Evolutionary conservation across 2,329 filamentous ascomycete species (phyloP).

Genomic region (Aplosporella prunicola): DNA sequence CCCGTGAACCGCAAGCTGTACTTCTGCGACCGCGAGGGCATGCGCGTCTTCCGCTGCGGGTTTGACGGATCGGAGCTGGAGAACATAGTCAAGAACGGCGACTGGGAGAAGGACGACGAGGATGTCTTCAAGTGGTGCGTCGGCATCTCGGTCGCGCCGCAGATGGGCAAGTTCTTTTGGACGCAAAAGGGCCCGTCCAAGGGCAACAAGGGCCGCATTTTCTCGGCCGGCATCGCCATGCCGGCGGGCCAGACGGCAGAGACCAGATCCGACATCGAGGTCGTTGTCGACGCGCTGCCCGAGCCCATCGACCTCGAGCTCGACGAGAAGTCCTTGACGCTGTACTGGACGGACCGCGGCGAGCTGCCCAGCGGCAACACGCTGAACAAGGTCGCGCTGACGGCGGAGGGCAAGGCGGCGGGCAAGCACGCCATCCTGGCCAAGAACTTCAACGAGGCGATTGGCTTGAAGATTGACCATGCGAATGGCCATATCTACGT

Average conservation of each 20-base stretch:
- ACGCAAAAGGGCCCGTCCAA: slow-evolving; percentile 51
- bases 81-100: slow-evolving; percentile 31
- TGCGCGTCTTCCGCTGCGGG: slow-evolving; percentile 27
- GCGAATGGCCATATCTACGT: slow-evolving; percentile 12
- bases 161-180: slow-evolving; percentile 46
- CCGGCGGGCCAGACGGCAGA: slow-evolving; percentile 26
- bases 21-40: slow-evolving; percentile 37
- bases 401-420: neutral
- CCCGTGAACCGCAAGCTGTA: slow-evolving; percentile 25
- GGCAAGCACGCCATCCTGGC: slow-evolving; percentile 13
- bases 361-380: slow-evolving; percentile 48
- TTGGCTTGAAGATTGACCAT: slow-evolving; percentile 16
- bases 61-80: slow-evolving; percentile 27
- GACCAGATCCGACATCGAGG: slow-evolving; percentile 33
- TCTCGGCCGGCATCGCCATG: slow-evolving; percentile 37
- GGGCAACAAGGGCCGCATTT: slow-evolving; percentile 43
- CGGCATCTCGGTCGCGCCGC: slow-evolving; percentile 41
- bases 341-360: slow-evolving; percentile 55
- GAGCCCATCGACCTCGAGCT: slow-evolving; percentile 48
- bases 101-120: slow-evolving; percentile 17
- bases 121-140: slow-evolving; percentile 43
- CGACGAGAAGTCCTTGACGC: slow-evolving; percentile 33
- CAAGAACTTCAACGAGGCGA: slow-evolving; percentile 18
- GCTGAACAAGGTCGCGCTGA: slow-evolving; percentile 33
- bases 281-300: slow-evolving; percentile 37